Evolutionary conservation across 1,284 basidiomycete genomes (phyloP).

Genomic region (Hortiboletus rubellus): DNA sequence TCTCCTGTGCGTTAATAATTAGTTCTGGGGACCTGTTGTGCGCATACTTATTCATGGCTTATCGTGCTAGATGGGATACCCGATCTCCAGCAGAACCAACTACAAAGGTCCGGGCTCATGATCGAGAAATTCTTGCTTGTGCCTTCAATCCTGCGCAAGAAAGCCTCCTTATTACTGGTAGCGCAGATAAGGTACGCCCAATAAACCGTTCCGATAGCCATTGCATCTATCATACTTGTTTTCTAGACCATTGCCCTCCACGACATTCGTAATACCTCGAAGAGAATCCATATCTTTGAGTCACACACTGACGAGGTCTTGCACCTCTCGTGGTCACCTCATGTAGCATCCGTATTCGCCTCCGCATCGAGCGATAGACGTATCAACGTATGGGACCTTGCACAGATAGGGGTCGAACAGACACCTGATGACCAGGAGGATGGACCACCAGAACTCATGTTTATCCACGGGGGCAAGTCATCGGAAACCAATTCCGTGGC

Average conservation of each 20-base stretch:
- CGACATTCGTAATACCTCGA: conserved; percentile 82
- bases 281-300: conserved; percentile 89
- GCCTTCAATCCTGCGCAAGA: conserved; percentile 87
- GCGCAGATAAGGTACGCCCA: conserved; percentile 79
- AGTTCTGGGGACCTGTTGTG: conserved; percentile 8
- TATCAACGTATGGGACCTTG: conserved; percentile 95
- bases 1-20: conserved; percentile 64
- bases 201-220: neutral
- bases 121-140: conserved; percentile 88
- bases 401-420: conserved; percentile 93
- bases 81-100: conserved; percentile 70
- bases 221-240: neutral
- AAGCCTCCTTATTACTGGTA: conserved; percentile 90
- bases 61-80: conserved; percentile 84
- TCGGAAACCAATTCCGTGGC: neutral
- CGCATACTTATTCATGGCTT: conserved; percentile 11
- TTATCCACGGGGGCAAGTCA: conserved; percentile 80
- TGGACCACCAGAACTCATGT: conserved; percentile 91
- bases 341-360: conserved; percentile 87
- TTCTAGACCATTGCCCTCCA: conserved; percentile 86
- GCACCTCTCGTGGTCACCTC: conserved; percentile 93
- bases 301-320: conserved; percentile 95
- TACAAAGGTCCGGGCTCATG: conserved; percentile 82
- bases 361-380: conserved; percentile 91
- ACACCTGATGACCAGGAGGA: conserved; percentile 98